These are phyloP conservation scores for Physcomitrium patens DNA, from an alignment of 225 moss, liverwort and hornwort species.

Conservation along the genomic window DNA sequence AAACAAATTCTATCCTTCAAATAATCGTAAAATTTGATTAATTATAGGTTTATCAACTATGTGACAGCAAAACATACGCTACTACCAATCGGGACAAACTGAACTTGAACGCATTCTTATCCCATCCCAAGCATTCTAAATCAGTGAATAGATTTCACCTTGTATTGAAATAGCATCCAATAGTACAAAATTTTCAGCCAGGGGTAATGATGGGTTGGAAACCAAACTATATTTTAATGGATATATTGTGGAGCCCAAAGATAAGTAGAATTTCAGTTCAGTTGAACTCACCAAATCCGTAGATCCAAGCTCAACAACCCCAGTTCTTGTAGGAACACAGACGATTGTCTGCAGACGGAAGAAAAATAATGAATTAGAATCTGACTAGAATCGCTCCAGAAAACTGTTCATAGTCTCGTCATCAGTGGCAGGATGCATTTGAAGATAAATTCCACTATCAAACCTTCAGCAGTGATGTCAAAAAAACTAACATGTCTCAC, in stretches of 20 bases:
- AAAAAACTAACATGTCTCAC: slow-evolving; percentile 8
- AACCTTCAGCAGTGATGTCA: not conserved
- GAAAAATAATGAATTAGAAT: slow-evolving; percentile 20
- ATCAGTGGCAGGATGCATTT: not conserved
- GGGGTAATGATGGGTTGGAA: not conserved
- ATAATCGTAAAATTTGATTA: not conserved
- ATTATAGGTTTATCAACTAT: too few species aligned
- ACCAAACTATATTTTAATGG: not conserved
- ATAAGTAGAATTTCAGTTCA: slow-evolving; percentile 4
- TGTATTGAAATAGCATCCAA: not conserved
- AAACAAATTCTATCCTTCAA: not conserved
- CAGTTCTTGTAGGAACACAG: slow-evolving; percentile 79
- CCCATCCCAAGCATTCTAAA: not conserved
- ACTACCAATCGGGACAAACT: not conserved
- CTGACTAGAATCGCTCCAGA: not conserved
- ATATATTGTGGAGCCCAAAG: slow-evolving; percentile 1
- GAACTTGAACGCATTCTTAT: not conserved
- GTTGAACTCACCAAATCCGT: slow-evolving; percentile 70
- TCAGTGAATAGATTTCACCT: not conserved
- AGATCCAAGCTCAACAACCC: slow-evolving; percentile 90
- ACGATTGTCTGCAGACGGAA: slow-evolving; percentile 66
- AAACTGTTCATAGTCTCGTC: not conserved
- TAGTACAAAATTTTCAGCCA: not conserved
- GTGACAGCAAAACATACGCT: too few species aligned
- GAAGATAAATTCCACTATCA: slow-evolving; percentile 9